Evolutionary conservation across 2,329 filamentous ascomycete genomes (phyloP).

Genomic region (Fusarium palustre): DNA sequence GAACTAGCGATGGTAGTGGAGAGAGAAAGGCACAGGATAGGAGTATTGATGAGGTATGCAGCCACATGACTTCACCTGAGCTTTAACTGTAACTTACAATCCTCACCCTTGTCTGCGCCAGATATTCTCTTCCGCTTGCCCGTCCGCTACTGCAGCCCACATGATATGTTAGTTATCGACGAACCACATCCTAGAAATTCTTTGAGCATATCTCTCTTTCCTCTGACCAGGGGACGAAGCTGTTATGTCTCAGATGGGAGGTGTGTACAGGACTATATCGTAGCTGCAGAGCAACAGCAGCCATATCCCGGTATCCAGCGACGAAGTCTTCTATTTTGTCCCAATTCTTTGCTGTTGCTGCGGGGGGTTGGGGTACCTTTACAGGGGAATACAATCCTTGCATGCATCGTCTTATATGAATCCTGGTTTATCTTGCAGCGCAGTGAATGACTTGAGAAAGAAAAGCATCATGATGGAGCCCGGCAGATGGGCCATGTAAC

Average conservation of each 20-base stretch:
- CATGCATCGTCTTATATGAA: constrained; percentile 9
- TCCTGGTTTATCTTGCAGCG: constrained; percentile 11
- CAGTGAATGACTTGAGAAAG: constrained; percentile 6
- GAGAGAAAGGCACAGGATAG: constrained; percentile 1
- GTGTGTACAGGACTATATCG: not conserved
- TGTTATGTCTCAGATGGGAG: constrained; percentile 20
- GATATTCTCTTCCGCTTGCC: constrained; percentile 37
- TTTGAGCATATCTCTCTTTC: constrained; percentile 1
- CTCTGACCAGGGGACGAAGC: not conserved
- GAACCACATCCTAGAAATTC: constrained; percentile 23
- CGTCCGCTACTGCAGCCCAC: constrained; percentile 35
- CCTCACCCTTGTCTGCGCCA: constrained; percentile 8
- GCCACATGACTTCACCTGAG: constrained; percentile 9
- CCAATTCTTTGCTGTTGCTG: not conserved
- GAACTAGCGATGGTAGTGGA: constrained; percentile 3
- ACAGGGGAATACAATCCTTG: constrained; percentile 30
- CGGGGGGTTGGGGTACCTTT: constrained; percentile 28
- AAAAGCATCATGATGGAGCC: constrained; percentile 24
- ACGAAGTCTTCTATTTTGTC: not conserved
- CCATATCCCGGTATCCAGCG: not conserved
- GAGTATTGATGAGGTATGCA: constrained; percentile 14
- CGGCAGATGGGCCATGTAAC: constrained; percentile 46
- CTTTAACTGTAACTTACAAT: not conserved
- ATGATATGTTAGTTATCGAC: constrained; percentile 14
- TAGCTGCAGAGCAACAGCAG: not conserved